phyloP scores from a whole-genome alignment of 2,329 filamentous ascomycete species.

The Blastomyces gilchristii region DNA sequence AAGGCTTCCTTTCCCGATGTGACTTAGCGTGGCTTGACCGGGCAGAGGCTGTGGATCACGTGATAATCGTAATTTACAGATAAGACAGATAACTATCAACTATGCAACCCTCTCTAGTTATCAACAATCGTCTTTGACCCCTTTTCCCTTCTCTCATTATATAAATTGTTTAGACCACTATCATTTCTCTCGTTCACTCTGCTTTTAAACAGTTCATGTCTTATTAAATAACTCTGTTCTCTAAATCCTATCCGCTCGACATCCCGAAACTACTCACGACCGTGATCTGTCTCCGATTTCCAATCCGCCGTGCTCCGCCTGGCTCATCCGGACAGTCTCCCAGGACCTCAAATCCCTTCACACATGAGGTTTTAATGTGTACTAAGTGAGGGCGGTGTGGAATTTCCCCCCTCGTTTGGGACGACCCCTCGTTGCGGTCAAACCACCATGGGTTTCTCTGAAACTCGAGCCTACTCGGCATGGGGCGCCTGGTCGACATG shows the following conservation, averaged over 20 bases:
- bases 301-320: not conserved
- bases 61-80: not conserved
- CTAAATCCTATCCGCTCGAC: not conserved
- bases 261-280: not conserved
- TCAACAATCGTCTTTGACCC: not conserved
- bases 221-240: not conserved
- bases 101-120: too few relatives aligned
- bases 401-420: not conserved
- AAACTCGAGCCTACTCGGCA: constrained; percentile 17
- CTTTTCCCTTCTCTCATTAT: not conserved
- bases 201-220: not conserved
- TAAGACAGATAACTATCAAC: too few relatives aligned
- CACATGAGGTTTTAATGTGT: not conserved
- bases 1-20: not conserved
- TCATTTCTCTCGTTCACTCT: not conserved
- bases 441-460: not conserved
- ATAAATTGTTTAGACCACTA: not conserved
- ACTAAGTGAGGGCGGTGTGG: not conserved
- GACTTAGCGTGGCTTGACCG: not conserved
- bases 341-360: not conserved
- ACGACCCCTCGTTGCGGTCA: not conserved
- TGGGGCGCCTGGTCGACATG: constrained; percentile 1
- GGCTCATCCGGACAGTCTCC: not conserved
- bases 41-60: not conserved
- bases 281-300: not conserved